Conservation (phyloP, 345 rosid genomes). For the Clausena lansium region DNA sequence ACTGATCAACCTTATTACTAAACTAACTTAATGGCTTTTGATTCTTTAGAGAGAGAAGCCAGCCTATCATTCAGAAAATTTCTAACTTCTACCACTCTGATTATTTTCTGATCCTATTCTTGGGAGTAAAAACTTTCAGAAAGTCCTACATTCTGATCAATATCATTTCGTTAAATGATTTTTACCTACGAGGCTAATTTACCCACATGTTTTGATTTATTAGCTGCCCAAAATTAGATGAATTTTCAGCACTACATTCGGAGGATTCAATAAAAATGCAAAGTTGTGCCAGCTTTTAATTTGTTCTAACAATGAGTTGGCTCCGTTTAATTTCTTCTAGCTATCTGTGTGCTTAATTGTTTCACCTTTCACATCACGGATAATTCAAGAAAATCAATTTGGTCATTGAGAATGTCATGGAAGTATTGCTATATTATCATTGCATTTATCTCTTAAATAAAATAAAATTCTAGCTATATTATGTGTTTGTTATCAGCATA, state of each 20-base stretch:
- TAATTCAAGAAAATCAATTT: too few relatives aligned
- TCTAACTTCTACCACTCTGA: neutral
- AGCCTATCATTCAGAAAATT: constrained; percentile 8
- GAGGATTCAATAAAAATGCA: neutral
- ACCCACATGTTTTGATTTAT: neutral
- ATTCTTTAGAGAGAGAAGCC: neutral
- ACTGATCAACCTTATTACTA: neutral
- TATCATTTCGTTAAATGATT: neutral
- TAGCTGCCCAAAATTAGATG: neutral
- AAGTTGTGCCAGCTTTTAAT: neutral
- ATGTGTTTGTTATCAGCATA: too few relatives aligned
- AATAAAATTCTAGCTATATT: too few relatives aligned
- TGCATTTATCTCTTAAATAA: too few relatives aligned
- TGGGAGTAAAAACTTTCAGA: neutral
- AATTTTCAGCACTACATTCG: neutral
- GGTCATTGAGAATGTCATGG: too few relatives aligned
- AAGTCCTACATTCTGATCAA: neutral
- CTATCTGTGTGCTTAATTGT: too few relatives aligned
- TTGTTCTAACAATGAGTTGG: neutral
- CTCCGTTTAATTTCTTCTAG: too few relatives aligned
- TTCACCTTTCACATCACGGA: too few relatives aligned
- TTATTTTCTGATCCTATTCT: neutral
- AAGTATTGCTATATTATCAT: too few relatives aligned
- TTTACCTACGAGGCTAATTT: neutral
- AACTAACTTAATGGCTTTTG: neutral